Evolutionary conservation across 2,329 filamentous ascomycete species (phyloP).

Genomic region (Daldinia sp.): DNA sequence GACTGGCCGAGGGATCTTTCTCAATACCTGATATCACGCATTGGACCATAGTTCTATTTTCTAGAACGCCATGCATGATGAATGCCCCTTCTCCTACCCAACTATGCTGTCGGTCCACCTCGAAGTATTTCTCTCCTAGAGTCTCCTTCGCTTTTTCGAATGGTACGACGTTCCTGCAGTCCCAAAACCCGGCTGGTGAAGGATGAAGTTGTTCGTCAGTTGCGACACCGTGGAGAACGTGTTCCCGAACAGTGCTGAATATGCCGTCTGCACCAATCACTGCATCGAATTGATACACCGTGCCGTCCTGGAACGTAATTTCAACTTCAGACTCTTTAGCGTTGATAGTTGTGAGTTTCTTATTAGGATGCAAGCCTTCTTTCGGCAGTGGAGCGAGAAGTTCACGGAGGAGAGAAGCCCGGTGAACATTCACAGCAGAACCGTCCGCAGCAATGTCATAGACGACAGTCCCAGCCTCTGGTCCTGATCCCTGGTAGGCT

Average conservation of each 20-base stretch:
- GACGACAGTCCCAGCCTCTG: not conserved
- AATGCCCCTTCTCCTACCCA: not conserved
- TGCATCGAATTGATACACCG: slow-evolving; percentile 12
- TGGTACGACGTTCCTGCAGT: not conserved
- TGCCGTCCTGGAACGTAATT: slow-evolving; percentile 13
- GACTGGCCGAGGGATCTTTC: not conserved
- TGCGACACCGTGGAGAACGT: slow-evolving; percentile 5
- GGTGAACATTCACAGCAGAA: not conserved
- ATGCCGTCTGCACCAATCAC: slow-evolving; percentile 29
- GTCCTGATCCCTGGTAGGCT: not conserved
- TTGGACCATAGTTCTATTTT: slow-evolving; percentile 23
- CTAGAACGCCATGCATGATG: slow-evolving; percentile 24
- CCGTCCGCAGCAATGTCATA: not conserved
- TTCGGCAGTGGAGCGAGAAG: not conserved
- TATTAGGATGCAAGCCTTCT: slow-evolving; percentile 34
- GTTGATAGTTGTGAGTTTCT: slow-evolving; percentile 26
- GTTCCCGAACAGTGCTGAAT: slow-evolving; percentile 16
- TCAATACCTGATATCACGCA: slow-evolving; percentile 26
- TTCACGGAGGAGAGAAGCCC: not conserved
- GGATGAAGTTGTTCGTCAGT: not conserved
- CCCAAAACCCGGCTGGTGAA: not conserved
- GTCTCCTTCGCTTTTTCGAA: not conserved
- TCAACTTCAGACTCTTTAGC: not conserved
- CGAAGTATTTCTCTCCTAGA: not conserved
- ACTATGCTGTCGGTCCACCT: not conserved